Conservation (phyloP, 2,329 filamentous ascomycete genomes). For the Didymella exigua region DNA sequence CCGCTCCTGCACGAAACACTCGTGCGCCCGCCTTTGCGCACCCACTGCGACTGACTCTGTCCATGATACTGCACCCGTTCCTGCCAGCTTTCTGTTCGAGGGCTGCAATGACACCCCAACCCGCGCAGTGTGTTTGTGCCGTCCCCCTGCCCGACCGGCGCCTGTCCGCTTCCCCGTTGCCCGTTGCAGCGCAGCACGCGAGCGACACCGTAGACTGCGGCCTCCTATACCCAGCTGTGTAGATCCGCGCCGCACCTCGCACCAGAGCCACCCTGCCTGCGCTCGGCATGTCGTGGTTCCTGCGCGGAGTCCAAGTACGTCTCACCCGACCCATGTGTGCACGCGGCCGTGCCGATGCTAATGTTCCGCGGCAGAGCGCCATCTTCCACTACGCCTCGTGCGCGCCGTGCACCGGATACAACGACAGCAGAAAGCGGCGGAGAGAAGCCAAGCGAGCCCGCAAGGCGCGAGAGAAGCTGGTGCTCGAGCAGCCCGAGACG, state of each 20-base stretch:
- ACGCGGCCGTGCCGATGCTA: background rate
- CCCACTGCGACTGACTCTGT: constrained; percentile 10
- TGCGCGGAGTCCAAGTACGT: constrained; percentile 56
- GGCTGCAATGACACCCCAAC: constrained; percentile 31
- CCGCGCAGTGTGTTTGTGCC: constrained; percentile 12
- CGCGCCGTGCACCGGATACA: constrained; percentile 75
- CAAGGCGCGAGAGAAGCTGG: constrained; percentile 67
- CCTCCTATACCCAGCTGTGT: background rate
- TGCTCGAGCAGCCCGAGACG: constrained; percentile 71
- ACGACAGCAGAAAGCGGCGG: constrained; percentile 71
- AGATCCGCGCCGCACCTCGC: background rate
- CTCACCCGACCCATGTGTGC: background rate
- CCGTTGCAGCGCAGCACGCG: constrained; percentile 6
- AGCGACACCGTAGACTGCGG: background rate
- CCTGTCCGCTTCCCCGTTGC: background rate
- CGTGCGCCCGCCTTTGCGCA: constrained; percentile 12
- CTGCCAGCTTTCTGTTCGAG: constrained; percentile 39
- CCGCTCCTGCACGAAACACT: constrained; percentile 17
- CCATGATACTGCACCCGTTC: constrained; percentile 52
- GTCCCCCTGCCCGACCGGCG: constrained; percentile 2
- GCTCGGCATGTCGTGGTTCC: constrained; percentile 46
- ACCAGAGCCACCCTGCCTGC: background rate
- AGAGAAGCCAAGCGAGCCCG: constrained; percentile 72
- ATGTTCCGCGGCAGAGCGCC: constrained; percentile 60
- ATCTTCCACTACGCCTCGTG: constrained; percentile 80